Base-by-base conservation (phyloP, 805 yeast genomes). In the Ogataea glucozyma region DNA sequence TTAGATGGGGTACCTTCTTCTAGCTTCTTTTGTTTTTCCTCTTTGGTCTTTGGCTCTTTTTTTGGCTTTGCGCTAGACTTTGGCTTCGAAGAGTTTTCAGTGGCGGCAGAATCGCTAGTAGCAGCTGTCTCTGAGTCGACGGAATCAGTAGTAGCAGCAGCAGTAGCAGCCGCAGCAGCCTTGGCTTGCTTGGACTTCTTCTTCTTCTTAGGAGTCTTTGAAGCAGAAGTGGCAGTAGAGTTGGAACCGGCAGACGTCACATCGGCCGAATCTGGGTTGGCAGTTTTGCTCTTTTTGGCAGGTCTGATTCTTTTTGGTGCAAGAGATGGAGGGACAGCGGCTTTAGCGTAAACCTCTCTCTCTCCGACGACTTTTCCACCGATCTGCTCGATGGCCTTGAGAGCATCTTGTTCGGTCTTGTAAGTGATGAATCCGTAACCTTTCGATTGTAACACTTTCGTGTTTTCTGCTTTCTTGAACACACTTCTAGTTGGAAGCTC, bases 321-420 rank as follows among this genome's bases (percentile, higher is more conserved):
- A 20, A 43, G 47, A 13, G 48, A 34, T 13, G 53, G 53, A 14
- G 63, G 77, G 40, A 71, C 70, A 4, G 85, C 83, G 58, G 69
- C 69, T 56, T 72, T 77, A 39, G 79, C 73, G 46, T 70, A 72
- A 39, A 81, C 69, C 41, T 68, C 64, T 44, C 68, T 56, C n/a
- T 61, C 68, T 6, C 58, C 56, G 21, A 66, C 56, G 11, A 45
- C 51, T 43, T 60, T 57, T 24, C 63, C 66, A 14, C 54, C 53
- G 26, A 60, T 54, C 16, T 55, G 50, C n/a, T 46, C 52, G 21
- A 62, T 78, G n/a, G 95, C 96, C 60, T 71, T 68, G 56, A 75
- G 66, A 57, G 88, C 95, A 33, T 73, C 72, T 38, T 76, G 85
- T 51, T 81, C 78, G 45, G 73, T 66, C 38, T 77, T 71, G 51